Percentiles rank a stretch among this genome's conserved stretches.
Conservation (phyloP, 2,329 filamentous ascomycete genomes). For the Apiospora aurea region DNA sequence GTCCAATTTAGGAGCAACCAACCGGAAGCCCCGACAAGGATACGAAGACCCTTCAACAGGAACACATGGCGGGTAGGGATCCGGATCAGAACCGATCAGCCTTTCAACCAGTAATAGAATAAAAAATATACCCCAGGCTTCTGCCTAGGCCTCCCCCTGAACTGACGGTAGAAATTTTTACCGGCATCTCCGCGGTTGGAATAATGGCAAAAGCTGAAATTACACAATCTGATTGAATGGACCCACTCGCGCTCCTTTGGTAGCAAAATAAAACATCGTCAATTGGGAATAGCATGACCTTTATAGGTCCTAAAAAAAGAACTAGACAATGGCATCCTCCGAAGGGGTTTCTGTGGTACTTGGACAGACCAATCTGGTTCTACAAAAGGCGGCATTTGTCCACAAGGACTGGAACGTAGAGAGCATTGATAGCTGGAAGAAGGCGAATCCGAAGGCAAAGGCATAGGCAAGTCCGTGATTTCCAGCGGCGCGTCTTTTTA, state of each 20-base stretch:
- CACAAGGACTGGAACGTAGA: too few relatives aligned
- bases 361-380: not conserved
- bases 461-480: not conserved
- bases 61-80: not conserved
- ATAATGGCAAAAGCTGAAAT: not conserved
- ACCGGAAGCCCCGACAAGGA: slow-evolving; percentile 4
- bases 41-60: slow-evolving; percentile 15
- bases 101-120: slow-evolving; percentile 19
- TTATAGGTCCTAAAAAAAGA: not conserved
- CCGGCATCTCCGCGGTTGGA: slow-evolving; percentile 14
- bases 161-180: not conserved
- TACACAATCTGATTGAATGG: slow-evolving; percentile 3
- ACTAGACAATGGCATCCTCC: not conserved
- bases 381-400: too few relatives aligned
- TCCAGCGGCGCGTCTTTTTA: not conserved
- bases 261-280: not conserved
- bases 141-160: slow-evolving; percentile 4
- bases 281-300: not conserved
- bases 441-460: not conserved
- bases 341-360: not conserved
- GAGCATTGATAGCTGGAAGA: too few relatives aligned
- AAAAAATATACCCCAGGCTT: slow-evolving; percentile 11
- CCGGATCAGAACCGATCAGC: slow-evolving; percentile 4
- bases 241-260: not conserved
- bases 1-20: not conserved